Evolutionary conservation across 257 asterid genomes (phyloP), one percentile per base, ranked within the genome.

Genomic region (Solanum chaucha): DNA sequence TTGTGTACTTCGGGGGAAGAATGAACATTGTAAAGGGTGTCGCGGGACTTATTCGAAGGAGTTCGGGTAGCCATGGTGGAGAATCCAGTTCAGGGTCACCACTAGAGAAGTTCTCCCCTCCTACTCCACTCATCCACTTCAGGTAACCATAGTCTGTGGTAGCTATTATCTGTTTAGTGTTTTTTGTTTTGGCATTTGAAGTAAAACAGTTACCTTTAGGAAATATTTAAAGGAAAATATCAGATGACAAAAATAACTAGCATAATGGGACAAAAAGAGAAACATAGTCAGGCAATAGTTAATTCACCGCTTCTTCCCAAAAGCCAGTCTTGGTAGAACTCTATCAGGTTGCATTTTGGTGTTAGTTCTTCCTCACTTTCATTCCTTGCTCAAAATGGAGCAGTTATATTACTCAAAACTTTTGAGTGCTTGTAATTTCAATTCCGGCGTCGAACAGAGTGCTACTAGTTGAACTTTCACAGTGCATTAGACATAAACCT

Each of bases 21-120:
- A 97, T 97, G 99, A 95, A 97, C 88, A 91, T 95, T 51, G 99
- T 97, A 28, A 95, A 92, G 93, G 99, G 99, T 81, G 98, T 95
- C 13, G 98, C 99, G n/a, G 98, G 93, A 88, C 96, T 97, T 91
- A 91, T 97, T 84, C 92, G 98, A 91, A 92, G 96, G 94, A 86
- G 93, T 64, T 94, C 99, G 12, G 87, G 91, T 91, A 94, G 92
- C 87, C 97, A 93, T 77, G 93, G 88, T 92, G 94, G 92, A 59
- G 98, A 94, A 68, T 85, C 88, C 86, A 87, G 89, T 82, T 73
- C 95, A 40, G 90, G 88, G 85, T 86, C 93, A 86, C 88, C 92
- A 81, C 82, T 94, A 5, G 93, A 94, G 90, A 91, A 96, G 90
- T 93, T 92, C 85, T 55, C 96, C 81, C 94, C 92, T 67, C 98